Base-by-base conservation (phyloP, 208 protist species). In the Crithidia acanthocephali region DNA sequence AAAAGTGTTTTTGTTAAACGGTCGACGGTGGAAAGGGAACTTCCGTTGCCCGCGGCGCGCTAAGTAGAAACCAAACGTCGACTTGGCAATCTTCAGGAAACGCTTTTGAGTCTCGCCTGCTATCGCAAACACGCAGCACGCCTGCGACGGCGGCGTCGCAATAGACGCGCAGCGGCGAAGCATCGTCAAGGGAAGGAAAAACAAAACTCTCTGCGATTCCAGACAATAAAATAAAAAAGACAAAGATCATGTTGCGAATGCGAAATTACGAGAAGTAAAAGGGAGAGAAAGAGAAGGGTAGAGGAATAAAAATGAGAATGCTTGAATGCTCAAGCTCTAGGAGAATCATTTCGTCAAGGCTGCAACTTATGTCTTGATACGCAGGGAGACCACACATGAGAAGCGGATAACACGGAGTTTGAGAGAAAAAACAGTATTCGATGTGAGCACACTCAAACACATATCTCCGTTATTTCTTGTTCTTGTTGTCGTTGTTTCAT, bases 21-120 rank as follows among this genome's bases (percentile, higher is more conserved):
- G 90, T 20, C 90, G 67, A 11, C 89, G 81, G 59, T 82, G 84
- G 53, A 97, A 91, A 10, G 92, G 92, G 69, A 80, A 97, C 75
- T 92, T 91, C 11, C 92, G 74, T 40, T 94, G 89, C 13, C 92
- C 92, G 20, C 85, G 80, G 30, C 92, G 87, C 13, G 84, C 92
- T 44, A 95, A 67, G 62, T 97, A 95, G 48, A 93, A 95, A n/a
- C 92, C 92, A 73, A 97, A 97, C 7, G 85, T 66, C 11, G 92
- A 95, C 60, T 95, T 95, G n/a, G 89, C 92, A 59, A 97, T 92
- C 45, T 94, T 94, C 25, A 96, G 64, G 69, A 92, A 91, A 47
- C 91, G 91, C 30, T 86, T 90, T 51, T 93, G 85, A 9, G 75
- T 40, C 0, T 68, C 61, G 40, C 40, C 28, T 15, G 62, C 52